A percentile compares a stretch with the other conserved stretches of the same genome.
Evolutionary conservation across 345 rosid species (phyloP).

Genomic region (Eucalyptus pauciflora): DNA sequence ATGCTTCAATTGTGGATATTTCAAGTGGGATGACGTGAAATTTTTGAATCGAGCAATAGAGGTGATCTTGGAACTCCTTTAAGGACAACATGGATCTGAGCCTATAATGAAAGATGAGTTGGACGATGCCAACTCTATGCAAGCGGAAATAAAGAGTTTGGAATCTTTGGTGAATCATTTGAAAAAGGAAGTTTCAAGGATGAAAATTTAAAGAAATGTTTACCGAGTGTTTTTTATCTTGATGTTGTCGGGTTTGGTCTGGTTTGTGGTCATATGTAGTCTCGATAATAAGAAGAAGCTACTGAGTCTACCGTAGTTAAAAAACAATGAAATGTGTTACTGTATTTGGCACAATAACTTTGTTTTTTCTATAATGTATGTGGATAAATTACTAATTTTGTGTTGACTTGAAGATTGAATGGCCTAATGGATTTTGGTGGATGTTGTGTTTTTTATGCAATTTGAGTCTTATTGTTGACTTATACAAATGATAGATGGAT

Average conservation of each 20-base stretch:
- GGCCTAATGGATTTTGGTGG: too few relatives aligned
- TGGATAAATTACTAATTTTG: too few relatives aligned
- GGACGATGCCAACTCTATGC: neutral
- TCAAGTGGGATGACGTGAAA: neutral
- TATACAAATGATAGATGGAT: too few relatives aligned
- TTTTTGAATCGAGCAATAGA: neutral
- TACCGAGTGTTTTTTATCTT: neutral
- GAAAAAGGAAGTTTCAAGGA: too few relatives aligned
- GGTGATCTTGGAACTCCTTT: neutral
- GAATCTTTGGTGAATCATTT: neutral
- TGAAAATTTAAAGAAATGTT: too few relatives aligned
- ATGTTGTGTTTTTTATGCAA: too few relatives aligned
- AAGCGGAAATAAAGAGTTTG: neutral
- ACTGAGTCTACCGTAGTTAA: neutral
- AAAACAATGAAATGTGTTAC: neutral
- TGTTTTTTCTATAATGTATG: too few relatives aligned
- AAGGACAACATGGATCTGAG: neutral
- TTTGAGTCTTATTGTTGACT: too few relatives aligned
- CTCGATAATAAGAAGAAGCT: neutral
- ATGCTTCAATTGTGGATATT: neutral
- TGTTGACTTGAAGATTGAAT: too few relatives aligned
- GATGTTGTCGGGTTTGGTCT: neutral
- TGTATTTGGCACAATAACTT: too few relatives aligned
- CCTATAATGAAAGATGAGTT: neutral
- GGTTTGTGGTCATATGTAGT: too few relatives aligned